Evolutionary conservation across 2,329 filamentous ascomycete species (phyloP), one percentile per base, ranked within the genome.

Genomic region (Phoma sp.): DNA sequence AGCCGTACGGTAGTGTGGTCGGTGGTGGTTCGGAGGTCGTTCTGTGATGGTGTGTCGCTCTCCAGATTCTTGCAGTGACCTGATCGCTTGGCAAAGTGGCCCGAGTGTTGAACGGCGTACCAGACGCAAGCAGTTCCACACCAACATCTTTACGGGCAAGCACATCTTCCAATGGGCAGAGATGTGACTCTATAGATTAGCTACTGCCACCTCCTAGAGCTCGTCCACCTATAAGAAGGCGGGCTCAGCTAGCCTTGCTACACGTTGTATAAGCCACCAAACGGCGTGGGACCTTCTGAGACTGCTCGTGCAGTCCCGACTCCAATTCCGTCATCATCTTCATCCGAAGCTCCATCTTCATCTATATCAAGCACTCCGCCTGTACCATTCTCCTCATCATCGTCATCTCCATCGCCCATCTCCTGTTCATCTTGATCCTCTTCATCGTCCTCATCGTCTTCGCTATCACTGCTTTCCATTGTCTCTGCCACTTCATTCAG

Each of bases 21-120:
- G 60, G 60, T 57, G 63, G 66, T 67, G 60, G 61, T 63, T 55
- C 52, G 62, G 64, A 57, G 66, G 56, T 60, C 59, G 58, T 57
- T 52, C 52, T 47, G 52, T 60, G 64, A 65, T 57, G 51, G 47
- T 43, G 51, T 18, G 43, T 55, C 35, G 46, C 25, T 55, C 41
- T 54, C 51, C 51, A 56, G 47, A 50, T 47, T 51, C 49, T 54
- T 43, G 45, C 44, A n/a, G 44, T 47, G 42, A 47, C 42, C 42
- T 57, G 49, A 61, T 59, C 43, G 59, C 65, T 47, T 54, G 36
- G 47, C 49, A 59, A 62, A 62, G 57, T 13, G 44, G 51, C 23
- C 45, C 51, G 27, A 38, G 51, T 44, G 23, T 13, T 14, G 13
- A 23, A 11, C 4, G 24, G 5, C 14, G 23, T 38, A n/a, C 6